Evolutionary conservation across 2,329 filamentous ascomycete species (phyloP), one percentile per base, ranked within the genome.

Genomic region (Chaetomium sp.): DNA sequence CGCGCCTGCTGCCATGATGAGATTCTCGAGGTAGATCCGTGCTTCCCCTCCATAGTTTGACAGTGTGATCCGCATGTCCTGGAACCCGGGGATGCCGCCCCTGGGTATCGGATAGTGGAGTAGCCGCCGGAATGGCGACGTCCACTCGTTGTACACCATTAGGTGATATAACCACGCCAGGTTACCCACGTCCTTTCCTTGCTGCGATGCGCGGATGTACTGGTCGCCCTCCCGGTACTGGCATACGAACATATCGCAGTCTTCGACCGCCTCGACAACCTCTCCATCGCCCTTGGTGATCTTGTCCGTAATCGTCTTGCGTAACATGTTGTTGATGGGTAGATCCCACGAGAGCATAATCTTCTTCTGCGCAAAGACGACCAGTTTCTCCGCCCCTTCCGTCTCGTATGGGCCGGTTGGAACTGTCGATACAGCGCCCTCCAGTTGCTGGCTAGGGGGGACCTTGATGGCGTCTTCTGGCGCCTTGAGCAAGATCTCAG

Each of bases 41-140:
- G 95, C 92, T 76, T 99, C 95, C 35, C 95, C 95, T 54, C 92
- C 92, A 74, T 99, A 99, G 76, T 98, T 99, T 6, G 95, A 98
- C 6, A 99, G 83, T 64, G 93, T 97, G 72, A 99, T 95, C 59
- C 84, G 87, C 75, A 90, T 82, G 8, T 84, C 81, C 65, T 90
- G 77, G 74, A 99, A 97, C 0, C 92, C 93, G 0, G 89, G 86
- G 42, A 99, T 87, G 1, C 92, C 91, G 9, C 88, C 76, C 55
- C 85, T 86, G 5, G 93, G 91, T 16, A 96, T 75, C 0, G 95
- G 95, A 70, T 99, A 99, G 74, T 99, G 95, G 27, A 99, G 81
- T 33, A 98, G 82, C 57, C 92, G 88, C 51, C 87, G 87, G 65
- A 93, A 81, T 0, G 95, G 94, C 13, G 90, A 93, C 1, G 91